Evolutionary conservation across 371 early-diverging fungal species (phyloP).

Genomic region (Mortierella sp.): DNA sequence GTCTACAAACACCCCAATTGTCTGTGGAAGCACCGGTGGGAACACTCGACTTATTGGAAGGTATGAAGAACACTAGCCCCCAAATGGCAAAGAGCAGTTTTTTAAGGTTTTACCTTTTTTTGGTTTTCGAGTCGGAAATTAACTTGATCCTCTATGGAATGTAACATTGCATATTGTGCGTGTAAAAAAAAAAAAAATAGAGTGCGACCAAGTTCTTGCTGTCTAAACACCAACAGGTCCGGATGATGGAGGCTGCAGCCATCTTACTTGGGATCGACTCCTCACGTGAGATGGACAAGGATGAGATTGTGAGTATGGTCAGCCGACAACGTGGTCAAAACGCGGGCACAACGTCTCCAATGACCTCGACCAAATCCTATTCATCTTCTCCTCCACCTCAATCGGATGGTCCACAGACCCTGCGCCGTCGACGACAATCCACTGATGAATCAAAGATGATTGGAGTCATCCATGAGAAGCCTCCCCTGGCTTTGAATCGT

Average conservation of each 20-base stretch:
- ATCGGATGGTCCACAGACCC: no score
- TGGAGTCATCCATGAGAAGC: no score
- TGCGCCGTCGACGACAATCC: no score
- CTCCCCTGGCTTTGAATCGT: no score
- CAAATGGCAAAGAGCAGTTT: no score
- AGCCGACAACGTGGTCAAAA: slow-evolving; percentile 36
- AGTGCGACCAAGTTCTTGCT: slow-evolving; percentile 67
- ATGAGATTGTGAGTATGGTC: slow-evolving; percentile 37
- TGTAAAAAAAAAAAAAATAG: neutral
- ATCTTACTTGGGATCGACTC: slow-evolving; percentile 70
- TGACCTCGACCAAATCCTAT: slow-evolving; percentile 12
- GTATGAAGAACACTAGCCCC: slow-evolving; percentile 12
- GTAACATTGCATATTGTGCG: neutral
- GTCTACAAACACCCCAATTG: slow-evolving; percentile 76
- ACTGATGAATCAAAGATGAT: no score
- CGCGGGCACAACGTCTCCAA: slow-evolving; percentile 20
- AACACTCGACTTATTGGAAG: slow-evolving; percentile 77
- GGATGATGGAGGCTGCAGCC: slow-evolving; percentile 80
- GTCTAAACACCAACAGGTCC: slow-evolving; percentile 82
- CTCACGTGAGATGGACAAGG: slow-evolving; percentile 34
- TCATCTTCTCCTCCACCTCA: slow-evolving; percentile 29
- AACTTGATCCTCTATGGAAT: no score
- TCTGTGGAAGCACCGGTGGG: slow-evolving; percentile 77
- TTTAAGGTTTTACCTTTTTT: no score
- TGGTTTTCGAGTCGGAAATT: no score